These are phyloP conservation scores for Blastobotrys americana DNA, from an alignment of 805 yeast genomes.

Conservation along the genomic window DNA sequence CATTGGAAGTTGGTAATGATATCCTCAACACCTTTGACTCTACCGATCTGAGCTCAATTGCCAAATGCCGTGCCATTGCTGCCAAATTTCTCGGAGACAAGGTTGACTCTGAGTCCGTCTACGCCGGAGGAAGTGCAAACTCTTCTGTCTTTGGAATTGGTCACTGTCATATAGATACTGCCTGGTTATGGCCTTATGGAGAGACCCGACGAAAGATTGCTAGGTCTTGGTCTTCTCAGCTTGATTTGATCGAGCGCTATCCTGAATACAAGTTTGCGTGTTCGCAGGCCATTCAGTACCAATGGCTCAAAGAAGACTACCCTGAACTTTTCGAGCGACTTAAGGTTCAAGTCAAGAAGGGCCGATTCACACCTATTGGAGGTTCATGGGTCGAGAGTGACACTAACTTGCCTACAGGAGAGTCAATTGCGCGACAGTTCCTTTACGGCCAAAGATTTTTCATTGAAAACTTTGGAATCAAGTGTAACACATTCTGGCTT, in stretches of 20 bases:
- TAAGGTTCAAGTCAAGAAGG: slow-evolving; percentile 51
- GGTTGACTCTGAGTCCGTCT: slow-evolving; percentile 61
- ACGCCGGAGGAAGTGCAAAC: slow-evolving; percentile 23
- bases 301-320: slow-evolving; percentile 84
- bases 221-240: slow-evolving; percentile 91
- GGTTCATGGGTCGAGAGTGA: slow-evolving; percentile 99
- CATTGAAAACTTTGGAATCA: slow-evolving; percentile 66
- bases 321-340: slow-evolving; percentile 67
- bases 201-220: slow-evolving; percentile 90
- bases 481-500: slow-evolving; percentile 79
- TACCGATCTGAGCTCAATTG: slow-evolving; percentile 43
- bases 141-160: slow-evolving; percentile 71
- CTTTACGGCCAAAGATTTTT: slow-evolving; percentile 85
- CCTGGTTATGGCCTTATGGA: slow-evolving; percentile 99
- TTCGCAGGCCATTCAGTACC: slow-evolving; percentile 92
- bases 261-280: slow-evolving; percentile 95
- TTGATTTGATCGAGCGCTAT: slow-evolving; percentile 73
- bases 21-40: slow-evolving; percentile 72
- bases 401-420: slow-evolving; percentile 91
- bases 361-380: slow-evolving; percentile 84
- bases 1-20: slow-evolving; percentile 68
- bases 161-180: slow-evolving; percentile 95
- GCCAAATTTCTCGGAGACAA: slow-evolving; percentile 54
- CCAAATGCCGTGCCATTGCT: slow-evolving; percentile 61
- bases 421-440: slow-evolving; percentile 82